phyloP scores from a whole-genome alignment of 139 green algal species.

The Chlorella sp. region DNA sequence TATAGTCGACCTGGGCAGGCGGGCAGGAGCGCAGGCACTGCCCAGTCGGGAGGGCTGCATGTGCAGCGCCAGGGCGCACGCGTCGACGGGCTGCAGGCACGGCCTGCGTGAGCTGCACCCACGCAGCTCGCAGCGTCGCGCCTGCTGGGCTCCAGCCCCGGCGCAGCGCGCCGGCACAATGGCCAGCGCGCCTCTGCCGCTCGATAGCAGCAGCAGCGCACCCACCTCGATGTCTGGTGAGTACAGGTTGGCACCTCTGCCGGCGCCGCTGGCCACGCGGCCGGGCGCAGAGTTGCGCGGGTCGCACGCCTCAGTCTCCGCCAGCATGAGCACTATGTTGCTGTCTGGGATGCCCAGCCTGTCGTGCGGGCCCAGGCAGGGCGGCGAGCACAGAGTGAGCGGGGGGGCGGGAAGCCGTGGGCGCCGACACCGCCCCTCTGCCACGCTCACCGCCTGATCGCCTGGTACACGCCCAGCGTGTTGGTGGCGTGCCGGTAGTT shows the following conservation, averaged over 20 bases:
- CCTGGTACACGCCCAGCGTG: slow-evolving; percentile 77
- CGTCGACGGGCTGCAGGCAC: too few species aligned
- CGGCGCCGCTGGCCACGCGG: slow-evolving; percentile 1
- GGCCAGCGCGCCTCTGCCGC: too few species aligned
- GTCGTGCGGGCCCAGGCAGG: neutral
- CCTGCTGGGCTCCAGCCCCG: slow-evolving; percentile 42
- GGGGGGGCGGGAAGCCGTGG: too few species aligned
- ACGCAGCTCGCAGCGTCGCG: slow-evolving; percentile 66
- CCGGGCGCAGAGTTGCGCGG: slow-evolving; percentile 75
- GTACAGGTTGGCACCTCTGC: neutral
- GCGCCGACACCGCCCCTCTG: neutral
- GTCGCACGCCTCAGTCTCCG: slow-evolving; percentile 90
- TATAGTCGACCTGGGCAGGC: slow-evolving; percentile 94
- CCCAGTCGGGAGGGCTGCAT: slow-evolving; percentile 83
- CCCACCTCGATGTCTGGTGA: neutral
- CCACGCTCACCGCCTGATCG: slow-evolving; percentile 55
- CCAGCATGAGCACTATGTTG: slow-evolving; percentile 94
- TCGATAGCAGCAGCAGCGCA: too few species aligned
- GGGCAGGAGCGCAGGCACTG: too few species aligned
- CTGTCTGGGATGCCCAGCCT: slow-evolving; percentile 91
- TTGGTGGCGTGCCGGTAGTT: slow-evolving; percentile 90
- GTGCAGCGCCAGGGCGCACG: too few species aligned
- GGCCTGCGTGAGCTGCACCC: too few species aligned
- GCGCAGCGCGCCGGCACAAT: neutral
- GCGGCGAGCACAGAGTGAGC: too few species aligned